Percentiles rank a stretch among this genome's conserved stretches.
Conservation (phyloP, 805 yeast genomes). For the Myxozyma nipponensis region DNA sequence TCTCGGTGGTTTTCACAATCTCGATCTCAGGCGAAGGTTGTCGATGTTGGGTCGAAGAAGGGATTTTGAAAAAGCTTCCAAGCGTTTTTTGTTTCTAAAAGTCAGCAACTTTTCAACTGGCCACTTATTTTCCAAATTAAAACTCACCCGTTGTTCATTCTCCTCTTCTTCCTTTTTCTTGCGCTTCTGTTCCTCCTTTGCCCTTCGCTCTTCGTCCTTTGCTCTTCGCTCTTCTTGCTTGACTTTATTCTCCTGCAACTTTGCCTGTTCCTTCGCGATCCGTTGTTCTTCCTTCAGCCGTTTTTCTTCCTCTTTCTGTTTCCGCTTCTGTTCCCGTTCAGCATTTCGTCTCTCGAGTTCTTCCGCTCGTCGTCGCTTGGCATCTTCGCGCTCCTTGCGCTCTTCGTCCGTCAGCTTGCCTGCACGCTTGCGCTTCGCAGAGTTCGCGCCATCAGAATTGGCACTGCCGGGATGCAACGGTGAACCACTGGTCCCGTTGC, state of each 20-base stretch:
- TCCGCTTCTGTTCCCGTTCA: slow-evolving; percentile 29
- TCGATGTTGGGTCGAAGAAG: slow-evolving; percentile 4
- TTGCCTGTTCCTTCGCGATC: slow-evolving; percentile 26
- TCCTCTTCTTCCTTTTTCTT: slow-evolving; percentile 16
- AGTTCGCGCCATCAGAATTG: too few relatives aligned
- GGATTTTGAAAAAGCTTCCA: slow-evolving; percentile 19
- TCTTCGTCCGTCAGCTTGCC: slow-evolving; percentile 19
- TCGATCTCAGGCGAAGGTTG: too few relatives aligned
- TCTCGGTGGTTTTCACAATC: not conserved
- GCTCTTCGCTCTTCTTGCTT: slow-evolving; percentile 17
- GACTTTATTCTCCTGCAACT: slow-evolving; percentile 13
- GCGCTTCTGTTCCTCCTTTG: slow-evolving; percentile 28
- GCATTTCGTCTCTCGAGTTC: slow-evolving; percentile 7
- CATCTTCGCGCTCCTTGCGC: slow-evolving; percentile 19
- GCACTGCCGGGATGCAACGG: not conserved
- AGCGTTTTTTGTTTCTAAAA: slow-evolving; percentile 21
- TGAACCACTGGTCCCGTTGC: not conserved
- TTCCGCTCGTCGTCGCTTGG: slow-evolving; percentile 7
- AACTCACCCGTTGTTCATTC: slow-evolving; percentile 2
- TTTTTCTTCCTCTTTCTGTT: slow-evolving; percentile 19
- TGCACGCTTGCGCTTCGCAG: slow-evolving; percentile 10
- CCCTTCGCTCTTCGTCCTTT: slow-evolving; percentile 10
- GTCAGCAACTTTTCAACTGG: slow-evolving; percentile 8
- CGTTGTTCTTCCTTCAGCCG: slow-evolving; percentile 20
- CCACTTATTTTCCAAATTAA: slow-evolving; percentile 6